A percentile compares a stretch with the other conserved stretches of the same genome.
Conservation (phyloP, 2,329 filamentous ascomycete genomes). For the Diaporthe velutina region DNA sequence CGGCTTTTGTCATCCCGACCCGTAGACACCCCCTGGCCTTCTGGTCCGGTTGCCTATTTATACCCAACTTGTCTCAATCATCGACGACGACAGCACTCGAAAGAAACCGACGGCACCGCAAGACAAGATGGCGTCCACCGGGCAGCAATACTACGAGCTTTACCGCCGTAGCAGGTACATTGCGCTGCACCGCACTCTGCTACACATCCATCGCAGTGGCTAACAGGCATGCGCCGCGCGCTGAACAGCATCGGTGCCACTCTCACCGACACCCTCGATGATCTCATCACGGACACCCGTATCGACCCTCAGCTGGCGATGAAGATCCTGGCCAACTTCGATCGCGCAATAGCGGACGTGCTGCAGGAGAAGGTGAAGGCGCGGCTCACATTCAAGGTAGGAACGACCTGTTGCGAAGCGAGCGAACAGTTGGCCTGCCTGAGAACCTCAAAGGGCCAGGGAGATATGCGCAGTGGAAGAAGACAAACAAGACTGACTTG, state of each 20-base stretch:
- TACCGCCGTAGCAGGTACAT: constrained; percentile 97
- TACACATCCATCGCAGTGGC: constrained; percentile 43
- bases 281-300: constrained; percentile 91
- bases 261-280: constrained; percentile 96
- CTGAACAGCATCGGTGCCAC: constrained; percentile 84
- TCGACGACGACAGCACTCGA: constrained; percentile 44
- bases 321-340: constrained; percentile 97
- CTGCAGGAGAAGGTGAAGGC: constrained; percentile 93
- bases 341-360: constrained; percentile 91
- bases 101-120: constrained; percentile 38
- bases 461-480: background rate
- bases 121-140: constrained; percentile 60
- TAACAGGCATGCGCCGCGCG: constrained; percentile 35
- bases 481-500: constrained; percentile 29
- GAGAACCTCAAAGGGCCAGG: background rate
- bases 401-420: constrained; percentile 38
- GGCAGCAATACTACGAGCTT: constrained; percentile 86
- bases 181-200: constrained; percentile 37
- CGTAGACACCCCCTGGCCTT: background rate
- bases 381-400: constrained; percentile 93
- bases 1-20: constrained; percentile 32
- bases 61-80: constrained; percentile 15
- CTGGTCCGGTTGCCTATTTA: constrained; percentile 13
- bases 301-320: constrained; percentile 99
- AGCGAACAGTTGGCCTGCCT: background rate